Base-by-base conservation (phyloP, 2,329 filamentous ascomycete genomes). In the Fusarium neocosmosporiellum region DNA sequence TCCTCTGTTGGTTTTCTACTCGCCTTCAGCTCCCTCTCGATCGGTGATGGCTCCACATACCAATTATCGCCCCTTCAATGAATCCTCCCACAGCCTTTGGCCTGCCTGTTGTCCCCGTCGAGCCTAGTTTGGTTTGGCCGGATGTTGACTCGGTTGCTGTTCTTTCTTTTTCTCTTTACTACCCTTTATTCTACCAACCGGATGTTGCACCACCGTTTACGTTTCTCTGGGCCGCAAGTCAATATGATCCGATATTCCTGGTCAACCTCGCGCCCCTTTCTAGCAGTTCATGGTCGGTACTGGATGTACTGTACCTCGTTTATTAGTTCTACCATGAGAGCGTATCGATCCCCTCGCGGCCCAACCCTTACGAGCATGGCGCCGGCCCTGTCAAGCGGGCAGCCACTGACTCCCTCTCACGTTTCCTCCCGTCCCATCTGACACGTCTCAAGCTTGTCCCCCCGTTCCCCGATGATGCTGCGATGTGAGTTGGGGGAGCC, bases 21-120 rank as follows among this genome's bases (percentile, higher is more conserved):
- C 61, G 54, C 66, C 59, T 66, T 69, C 39, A 69, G 61, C 63
- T 61, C 57, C 57, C 43, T 39, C 64, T 62, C 36, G 41, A 62
- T 63, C 61, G 66, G 57, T 59, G 59, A 48, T 41, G 63, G 59
- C 62, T 66, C 67, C 67, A 73, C 75, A 76, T 77, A 59, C 71
- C 71, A 70, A 61, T 61, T 66, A 58, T 50, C 50, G 48, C 37
- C 66, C 58, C 57, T 60, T 36, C 53, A 34, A 61, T 48, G 37
- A 67, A 46, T 57, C 53, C 37, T 72, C 62, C 39, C 48, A 50
- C 31, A 41, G 22, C 61, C 59, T 63, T 63, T 63, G 54, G 58
- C 55, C 46, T 59, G 60, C 54, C 59, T 59, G 14, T 63, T 63
- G 27, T 31, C 46, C 71, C 59, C 46, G 54, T 66, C 66, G 29